phyloP scores from a whole-genome alignment of 1,284 basidiomycete genomes.

The Phenoliferia sp. region DNA sequence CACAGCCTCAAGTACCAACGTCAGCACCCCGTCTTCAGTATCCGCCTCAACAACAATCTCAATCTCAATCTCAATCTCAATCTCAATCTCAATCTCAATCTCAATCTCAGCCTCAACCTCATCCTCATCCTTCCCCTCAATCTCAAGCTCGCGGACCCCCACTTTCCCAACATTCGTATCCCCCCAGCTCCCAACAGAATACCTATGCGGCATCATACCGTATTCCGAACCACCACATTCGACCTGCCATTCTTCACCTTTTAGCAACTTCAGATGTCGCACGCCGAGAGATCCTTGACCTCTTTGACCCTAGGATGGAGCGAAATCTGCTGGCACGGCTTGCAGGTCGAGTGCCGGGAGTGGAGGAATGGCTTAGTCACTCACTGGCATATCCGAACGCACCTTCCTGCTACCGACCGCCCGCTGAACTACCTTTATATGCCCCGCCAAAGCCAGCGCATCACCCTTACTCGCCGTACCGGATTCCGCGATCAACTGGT shows the following conservation, averaged over 20 bases:
- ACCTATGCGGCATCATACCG: neutral
- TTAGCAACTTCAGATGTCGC: neutral
- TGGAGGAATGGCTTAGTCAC: neutral
- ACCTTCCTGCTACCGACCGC: neutral
- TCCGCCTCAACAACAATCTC: too few relatives aligned
- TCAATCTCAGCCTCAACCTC: neutral
- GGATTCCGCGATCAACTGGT: too few relatives aligned
- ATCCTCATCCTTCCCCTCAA: neutral
- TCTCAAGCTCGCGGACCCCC: neutral
- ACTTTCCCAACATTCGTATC: neutral
- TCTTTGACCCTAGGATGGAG: neutral
- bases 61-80: too few relatives aligned
- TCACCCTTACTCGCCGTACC: too few relatives aligned
- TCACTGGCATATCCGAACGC: neutral
- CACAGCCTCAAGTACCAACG: too few relatives aligned
- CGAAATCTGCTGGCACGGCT: neutral
- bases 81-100: neutral
- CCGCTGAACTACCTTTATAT: neutral
- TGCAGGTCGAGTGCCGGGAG: neutral
- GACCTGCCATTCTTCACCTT: neutral
- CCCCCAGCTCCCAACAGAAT: too few relatives aligned
- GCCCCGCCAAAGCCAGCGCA: neutral
- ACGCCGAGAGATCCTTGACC: neutral
- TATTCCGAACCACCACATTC: neutral
- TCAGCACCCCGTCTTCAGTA: too few relatives aligned